Percentiles rank a stretch among this genome's conserved stretches.
These are phyloP conservation scores for Neckera pumila DNA, from an alignment of 225 moss, liverwort and hornwort genomes.

Conservation along the genomic window DNA sequence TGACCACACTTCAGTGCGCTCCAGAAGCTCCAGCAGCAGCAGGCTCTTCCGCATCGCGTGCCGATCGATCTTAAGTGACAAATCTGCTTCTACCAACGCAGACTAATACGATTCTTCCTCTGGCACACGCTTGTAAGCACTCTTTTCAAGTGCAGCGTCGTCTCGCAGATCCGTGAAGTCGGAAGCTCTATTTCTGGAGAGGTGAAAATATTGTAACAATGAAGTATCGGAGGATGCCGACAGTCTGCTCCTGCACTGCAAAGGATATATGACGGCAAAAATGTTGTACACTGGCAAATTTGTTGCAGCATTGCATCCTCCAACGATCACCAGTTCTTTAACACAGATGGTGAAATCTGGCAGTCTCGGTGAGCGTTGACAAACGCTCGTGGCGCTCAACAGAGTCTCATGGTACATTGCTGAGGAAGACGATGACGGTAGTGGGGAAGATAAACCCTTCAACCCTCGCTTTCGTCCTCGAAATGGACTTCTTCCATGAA, in stretches of 20 bases:
- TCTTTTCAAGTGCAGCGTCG: background rate
- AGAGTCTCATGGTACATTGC: background rate
- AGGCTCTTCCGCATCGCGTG: background rate
- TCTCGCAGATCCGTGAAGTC: background rate
- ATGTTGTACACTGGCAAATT: background rate
- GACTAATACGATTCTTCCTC: background rate
- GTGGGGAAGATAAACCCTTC: too few species aligned
- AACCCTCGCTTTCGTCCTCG: background rate
- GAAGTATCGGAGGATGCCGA: background rate
- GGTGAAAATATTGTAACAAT: background rate
- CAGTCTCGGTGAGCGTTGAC: background rate
- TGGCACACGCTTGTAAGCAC: background rate
- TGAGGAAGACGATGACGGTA: background rate
- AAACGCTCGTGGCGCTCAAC: background rate
- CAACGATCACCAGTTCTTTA: background rate
- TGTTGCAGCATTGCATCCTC: background rate
- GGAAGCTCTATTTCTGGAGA: background rate
- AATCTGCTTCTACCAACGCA: background rate
- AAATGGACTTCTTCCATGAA: conserved; percentile 13
- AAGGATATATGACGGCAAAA: background rate
- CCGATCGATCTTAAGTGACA: background rate
- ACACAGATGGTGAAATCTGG: background rate
- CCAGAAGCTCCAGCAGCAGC: background rate
- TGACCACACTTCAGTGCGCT: background rate
- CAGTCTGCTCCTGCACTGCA: background rate